phyloP scores from a whole-genome alignment of 495 filamentous ascomycete species.

The Coniosporium apollinis region DNA sequence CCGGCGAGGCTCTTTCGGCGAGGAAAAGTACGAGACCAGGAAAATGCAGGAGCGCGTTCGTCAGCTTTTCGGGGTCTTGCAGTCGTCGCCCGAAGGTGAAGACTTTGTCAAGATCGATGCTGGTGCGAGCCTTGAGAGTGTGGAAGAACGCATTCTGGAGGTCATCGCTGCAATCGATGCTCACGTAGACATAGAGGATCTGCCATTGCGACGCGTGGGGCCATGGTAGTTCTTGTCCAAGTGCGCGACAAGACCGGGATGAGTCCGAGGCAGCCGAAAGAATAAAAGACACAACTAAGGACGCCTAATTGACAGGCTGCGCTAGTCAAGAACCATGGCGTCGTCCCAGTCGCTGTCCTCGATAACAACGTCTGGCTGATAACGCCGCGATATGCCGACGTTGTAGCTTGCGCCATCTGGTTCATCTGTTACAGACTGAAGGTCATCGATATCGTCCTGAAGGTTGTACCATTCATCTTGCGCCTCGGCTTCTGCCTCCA shows the following conservation, averaged over 20 bases:
- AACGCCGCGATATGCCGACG: constrained; percentile 4
- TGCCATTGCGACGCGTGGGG: too few species aligned
- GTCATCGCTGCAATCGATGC: too few species aligned
- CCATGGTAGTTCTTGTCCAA: background rate
- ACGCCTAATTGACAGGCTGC: too few species aligned
- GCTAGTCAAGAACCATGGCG: constrained; percentile 31
- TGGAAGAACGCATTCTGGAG: constrained; percentile 7
- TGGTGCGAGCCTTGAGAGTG: constrained; percentile 20
- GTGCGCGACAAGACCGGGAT: background rate
- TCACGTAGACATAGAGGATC: too few species aligned
- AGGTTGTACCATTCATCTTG: constrained; percentile 11
- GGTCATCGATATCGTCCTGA: constrained; percentile 5
- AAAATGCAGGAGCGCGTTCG: constrained; percentile 71
- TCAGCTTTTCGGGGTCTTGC: constrained; percentile 39
- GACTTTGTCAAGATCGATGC: constrained; percentile 33
- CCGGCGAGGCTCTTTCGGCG: constrained; percentile 66
- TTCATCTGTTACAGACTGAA: background rate
- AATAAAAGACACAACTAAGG: too few species aligned
- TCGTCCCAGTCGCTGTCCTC: constrained; percentile 48
- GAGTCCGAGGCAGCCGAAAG: too few species aligned
- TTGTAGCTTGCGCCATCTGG: background rate
- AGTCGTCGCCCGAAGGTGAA: constrained; percentile 13
- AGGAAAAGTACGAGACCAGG: constrained; percentile 73
- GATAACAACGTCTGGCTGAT: too few species aligned
- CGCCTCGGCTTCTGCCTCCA: constrained; percentile 1